phyloP scores from a whole-genome alignment of 1,284 basidiomycete species.

The Austroboletus novae-zelandiae region DNA sequence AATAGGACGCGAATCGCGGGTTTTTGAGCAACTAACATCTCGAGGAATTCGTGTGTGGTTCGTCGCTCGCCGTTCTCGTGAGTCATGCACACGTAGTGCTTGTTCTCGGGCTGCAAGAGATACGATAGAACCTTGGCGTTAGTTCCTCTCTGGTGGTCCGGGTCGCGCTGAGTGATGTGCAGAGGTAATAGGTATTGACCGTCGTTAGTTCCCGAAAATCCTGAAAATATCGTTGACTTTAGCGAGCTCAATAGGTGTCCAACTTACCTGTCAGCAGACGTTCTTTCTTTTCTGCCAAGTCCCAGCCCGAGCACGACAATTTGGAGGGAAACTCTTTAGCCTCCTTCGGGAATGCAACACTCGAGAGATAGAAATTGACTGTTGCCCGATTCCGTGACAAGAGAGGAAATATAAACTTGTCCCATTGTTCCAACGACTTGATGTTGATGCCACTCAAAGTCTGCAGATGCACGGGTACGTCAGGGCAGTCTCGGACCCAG shows the following conservation, averaged over 20 bases:
- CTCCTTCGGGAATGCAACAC: slow-evolving; percentile 20
- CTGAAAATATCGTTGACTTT: slow-evolving; percentile 30
- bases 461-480: slow-evolving; percentile 32
- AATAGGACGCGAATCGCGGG: slow-evolving; percentile 27
- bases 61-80: slow-evolving; percentile 9
- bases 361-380: slow-evolving; percentile 50
- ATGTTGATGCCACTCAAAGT: slow-evolving; percentile 41
- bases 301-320: slow-evolving; percentile 51
- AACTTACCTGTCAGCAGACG: slow-evolving; percentile 26
- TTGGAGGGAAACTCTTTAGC: slow-evolving; percentile 50
- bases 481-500: slow-evolving; percentile 35
- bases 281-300: slow-evolving; percentile 41
- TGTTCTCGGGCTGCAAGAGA: slow-evolving; percentile 45
- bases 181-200: slow-evolving; percentile 32
- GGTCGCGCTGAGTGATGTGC: too few relatives aligned
- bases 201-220: slow-evolving; percentile 61
- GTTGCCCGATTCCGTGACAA: slow-evolving; percentile 40
- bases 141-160: too few relatives aligned
- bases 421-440: slow-evolving; percentile 39
- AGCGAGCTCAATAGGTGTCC: slow-evolving; percentile 1
- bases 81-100: slow-evolving; percentile 34
- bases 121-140: slow-evolving; percentile 27
- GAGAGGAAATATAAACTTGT: slow-evolving; percentile 30
- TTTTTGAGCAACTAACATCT: slow-evolving; percentile 31
- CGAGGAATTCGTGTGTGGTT: slow-evolving; percentile 35